Conservation (phyloP, 2,329 filamentous ascomycete species). For the Aspergillus fumigatiaffinis region DNA sequence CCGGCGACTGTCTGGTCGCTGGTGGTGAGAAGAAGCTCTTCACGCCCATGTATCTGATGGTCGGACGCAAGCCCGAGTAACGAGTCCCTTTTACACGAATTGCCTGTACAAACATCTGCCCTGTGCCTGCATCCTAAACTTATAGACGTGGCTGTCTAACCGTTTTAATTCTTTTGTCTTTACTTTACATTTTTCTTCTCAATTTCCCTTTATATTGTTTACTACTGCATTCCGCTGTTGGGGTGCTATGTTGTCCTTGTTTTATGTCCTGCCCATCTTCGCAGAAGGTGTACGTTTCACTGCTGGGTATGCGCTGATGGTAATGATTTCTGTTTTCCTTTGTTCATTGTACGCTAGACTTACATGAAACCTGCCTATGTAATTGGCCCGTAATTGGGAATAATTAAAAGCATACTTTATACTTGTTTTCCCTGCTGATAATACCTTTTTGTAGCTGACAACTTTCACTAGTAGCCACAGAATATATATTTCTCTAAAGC, state of each 20-base stretch:
- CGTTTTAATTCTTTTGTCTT: slow-evolving; percentile 15
- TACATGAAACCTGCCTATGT: slow-evolving; percentile 4
- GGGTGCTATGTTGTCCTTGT: slow-evolving; percentile 13
- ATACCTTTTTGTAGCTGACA: not conserved
- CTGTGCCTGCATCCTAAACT: slow-evolving; percentile 8
- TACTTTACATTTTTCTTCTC: slow-evolving; percentile 2
- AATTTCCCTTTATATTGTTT: slow-evolving; percentile 7
- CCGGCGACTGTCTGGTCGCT: slow-evolving; percentile 79
- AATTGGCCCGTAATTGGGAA: not conserved
- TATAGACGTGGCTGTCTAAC: slow-evolving; percentile 18
- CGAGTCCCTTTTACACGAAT: not conserved
- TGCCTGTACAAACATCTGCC: slow-evolving; percentile 9
- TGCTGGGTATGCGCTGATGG: slow-evolving; percentile 15
- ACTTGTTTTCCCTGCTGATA: not conserved
- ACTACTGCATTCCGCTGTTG: slow-evolving; percentile 17
- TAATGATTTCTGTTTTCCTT: slow-evolving; percentile 12
- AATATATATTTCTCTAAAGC: too few species aligned
- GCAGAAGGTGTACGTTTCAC: slow-evolving; percentile 14
- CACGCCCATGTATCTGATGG: slow-evolving; percentile 98
- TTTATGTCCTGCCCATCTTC: slow-evolving; percentile 8
- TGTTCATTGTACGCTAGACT: not conserved
- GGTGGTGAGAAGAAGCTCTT: slow-evolving; percentile 89
- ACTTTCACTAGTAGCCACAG: too few species aligned
- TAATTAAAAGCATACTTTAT: not conserved
- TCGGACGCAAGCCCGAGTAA: slow-evolving; percentile 74